Evolutionary conservation across 345 rosid species (phyloP), one percentile per base, ranked within the genome.

Genomic region (Microthlaspi erraticum): DNA sequence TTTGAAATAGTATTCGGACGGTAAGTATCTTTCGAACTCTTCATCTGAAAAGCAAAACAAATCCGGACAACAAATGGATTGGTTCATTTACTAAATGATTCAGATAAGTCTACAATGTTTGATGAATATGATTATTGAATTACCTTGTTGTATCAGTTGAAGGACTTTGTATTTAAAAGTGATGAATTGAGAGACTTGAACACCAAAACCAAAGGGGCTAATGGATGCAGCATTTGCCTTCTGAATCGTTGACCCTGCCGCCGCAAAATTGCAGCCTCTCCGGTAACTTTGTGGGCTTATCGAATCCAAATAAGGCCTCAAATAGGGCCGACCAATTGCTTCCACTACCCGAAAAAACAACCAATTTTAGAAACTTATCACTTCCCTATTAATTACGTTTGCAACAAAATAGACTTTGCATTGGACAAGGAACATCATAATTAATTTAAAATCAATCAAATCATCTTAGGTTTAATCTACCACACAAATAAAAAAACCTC

Each of bases 301-400:
- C 3, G 85, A 57, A 13, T 77, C 71, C 51, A 86, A 66, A 64
- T 66, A 72, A 8, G 88, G 83, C 54, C 88, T 86, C 23, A 76
- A 57, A 26, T 54, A 70, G 0, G 75, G 75, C 53, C 75, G 52
- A 16, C 4, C 70, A 56, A 39, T 76, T 63, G 53, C 53, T 49
- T 76, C 79, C 71, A 76, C 79, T 75, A 23, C 70, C 69, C 17
- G 33, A 7, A 16, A 55, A 0, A 26, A 26, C 0, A 14, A 0
- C 7, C 34, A 19, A 23, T 4, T 3, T 34, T 68, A 56, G 3
- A 33, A 68, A 26, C 4, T 26, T 26, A 26, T 26, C 29, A 26
- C 29, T 26, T 1, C 29, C 29, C 29, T 26, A 0, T 26, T 26
- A 26, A 10, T 46, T 8, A 29, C 34, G 20, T 8, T 51, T 6